A percentile compares a stretch with the other conserved stretches of the same genome.
Conservation (phyloP, 106 monocot species). For the Phalaenopsis equestris region DNA sequence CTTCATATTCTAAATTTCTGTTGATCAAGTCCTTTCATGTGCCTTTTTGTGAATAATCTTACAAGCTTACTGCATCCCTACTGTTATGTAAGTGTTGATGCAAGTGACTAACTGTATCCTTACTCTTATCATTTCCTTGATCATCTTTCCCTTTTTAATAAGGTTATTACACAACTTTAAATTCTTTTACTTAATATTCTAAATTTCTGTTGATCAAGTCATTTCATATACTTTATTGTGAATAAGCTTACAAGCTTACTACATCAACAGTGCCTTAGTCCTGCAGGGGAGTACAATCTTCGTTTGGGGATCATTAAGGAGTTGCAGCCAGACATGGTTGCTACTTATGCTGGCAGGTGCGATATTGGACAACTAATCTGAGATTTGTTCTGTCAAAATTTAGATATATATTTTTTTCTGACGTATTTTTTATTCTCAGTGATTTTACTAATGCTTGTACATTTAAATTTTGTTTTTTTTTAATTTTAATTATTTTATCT, state of each 20-base stretch:
- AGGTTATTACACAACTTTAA: too few species aligned
- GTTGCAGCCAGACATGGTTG: constrained; percentile 96
- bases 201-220: too few species aligned
- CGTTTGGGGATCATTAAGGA: constrained; percentile 97
- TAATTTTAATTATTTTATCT: neutral
- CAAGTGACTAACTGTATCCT: too few species aligned
- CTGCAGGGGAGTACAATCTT: constrained; percentile 98
- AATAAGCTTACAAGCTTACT: constrained; percentile 10
- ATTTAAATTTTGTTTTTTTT: neutral
- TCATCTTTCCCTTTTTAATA: too few species aligned
- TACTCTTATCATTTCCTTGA: too few species aligned
- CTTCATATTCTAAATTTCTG: neutral
- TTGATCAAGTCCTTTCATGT: neutral
- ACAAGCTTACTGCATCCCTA: too few species aligned
- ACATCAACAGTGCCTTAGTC: constrained; percentile 80
- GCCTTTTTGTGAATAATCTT: neutral
- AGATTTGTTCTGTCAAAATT: neutral
- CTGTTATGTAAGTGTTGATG: too few species aligned
- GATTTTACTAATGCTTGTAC: neutral
- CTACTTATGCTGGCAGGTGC: constrained; percentile 88
- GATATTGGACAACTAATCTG: neutral
- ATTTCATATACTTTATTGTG: too few species aligned
- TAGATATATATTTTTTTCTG: neutral
- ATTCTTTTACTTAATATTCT: too few species aligned
- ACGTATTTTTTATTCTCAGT: neutral